Percentiles rank a stretch among this genome's conserved stretches.
Evolutionary conservation across 2,329 filamentous ascomycete genomes (phyloP).

Genomic region (Phaeophleospora eucalypticola): DNA sequence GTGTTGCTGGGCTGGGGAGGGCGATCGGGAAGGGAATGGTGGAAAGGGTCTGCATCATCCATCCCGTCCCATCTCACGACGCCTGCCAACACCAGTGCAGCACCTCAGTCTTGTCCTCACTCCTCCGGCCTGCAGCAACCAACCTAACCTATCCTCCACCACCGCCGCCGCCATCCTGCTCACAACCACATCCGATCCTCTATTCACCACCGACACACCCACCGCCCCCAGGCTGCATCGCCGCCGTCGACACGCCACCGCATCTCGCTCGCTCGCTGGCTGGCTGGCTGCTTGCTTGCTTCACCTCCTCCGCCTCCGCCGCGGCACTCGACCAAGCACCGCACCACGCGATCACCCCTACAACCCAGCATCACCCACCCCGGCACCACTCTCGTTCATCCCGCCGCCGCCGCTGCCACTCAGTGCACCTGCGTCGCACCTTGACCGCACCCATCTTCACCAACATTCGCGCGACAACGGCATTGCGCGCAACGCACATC

Average conservation of each 20-base stretch:
- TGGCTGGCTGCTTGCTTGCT: no score
- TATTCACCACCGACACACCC: neutral
- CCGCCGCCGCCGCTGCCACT: neutral
- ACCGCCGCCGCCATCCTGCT: no score
- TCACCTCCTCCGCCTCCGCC: neutral
- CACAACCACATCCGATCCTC: no score
- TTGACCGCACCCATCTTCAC: neutral
- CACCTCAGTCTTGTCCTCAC: no score
- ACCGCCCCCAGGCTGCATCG: neutral
- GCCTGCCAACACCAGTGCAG: no score
- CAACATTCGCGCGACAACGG: slow-evolving; percentile 1
- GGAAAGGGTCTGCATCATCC: neutral
- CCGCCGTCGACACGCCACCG: neutral
- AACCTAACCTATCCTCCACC: no score
- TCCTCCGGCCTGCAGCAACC: no score
- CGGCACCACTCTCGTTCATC: neutral
- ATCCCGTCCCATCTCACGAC: no score
- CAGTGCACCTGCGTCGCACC: neutral
- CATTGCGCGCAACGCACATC: slow-evolving; percentile 14
- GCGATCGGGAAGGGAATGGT: neutral
- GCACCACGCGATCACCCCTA: neutral
- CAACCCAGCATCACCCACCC: neutral
- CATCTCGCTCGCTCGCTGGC: no score
- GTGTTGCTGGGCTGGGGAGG: neutral
- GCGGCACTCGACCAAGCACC: neutral